Percentiles rank a stretch among this genome's conserved stretches.
phyloP scores from a whole-genome alignment of 148 eudicot genomes.

The Persicaria tinctoria region DNA sequence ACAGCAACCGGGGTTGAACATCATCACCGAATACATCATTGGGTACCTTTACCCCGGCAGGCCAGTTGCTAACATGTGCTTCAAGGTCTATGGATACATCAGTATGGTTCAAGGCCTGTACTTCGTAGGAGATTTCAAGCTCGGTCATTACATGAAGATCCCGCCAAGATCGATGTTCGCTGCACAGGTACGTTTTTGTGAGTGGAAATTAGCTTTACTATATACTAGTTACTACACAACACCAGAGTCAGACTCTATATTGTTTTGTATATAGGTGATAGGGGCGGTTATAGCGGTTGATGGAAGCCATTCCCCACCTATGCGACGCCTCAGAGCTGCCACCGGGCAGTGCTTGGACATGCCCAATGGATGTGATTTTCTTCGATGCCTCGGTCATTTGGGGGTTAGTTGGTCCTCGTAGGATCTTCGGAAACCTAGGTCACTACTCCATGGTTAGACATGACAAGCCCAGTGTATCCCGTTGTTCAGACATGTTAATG shows the following conservation, averaged over 20 bases:
- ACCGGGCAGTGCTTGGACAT: slow-evolving; percentile 75
- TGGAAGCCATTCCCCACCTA: slow-evolving; percentile 53
- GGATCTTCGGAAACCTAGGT: slow-evolving; percentile 80
- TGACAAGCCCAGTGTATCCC: too few relatives aligned
- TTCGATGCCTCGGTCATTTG: slow-evolving; percentile 80
- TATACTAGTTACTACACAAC: neutral
- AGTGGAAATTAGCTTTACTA: neutral
- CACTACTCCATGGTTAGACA: slow-evolving; percentile 33
- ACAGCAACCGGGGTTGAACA: slow-evolving; percentile 74
- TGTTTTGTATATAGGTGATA: slow-evolving; percentile 22
- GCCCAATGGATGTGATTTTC: slow-evolving; percentile 68
- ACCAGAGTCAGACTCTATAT: neutral
- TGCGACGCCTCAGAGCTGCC: slow-evolving; percentile 55
- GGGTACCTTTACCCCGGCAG: slow-evolving; percentile 63
- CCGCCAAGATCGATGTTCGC: slow-evolving; percentile 75
- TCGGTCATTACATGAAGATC: slow-evolving; percentile 91
- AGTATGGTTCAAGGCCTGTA: slow-evolving; percentile 74
- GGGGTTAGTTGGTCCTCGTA: slow-evolving; percentile 79
- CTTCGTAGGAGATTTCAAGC: slow-evolving; percentile 63
- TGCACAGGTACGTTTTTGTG: slow-evolving; percentile 39
- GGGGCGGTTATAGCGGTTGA: slow-evolving; percentile 64
- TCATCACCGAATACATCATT: slow-evolving; percentile 70
- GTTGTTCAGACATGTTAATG: slow-evolving; percentile 19
- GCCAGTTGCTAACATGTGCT: slow-evolving; percentile 83
- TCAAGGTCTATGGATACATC: slow-evolving; percentile 78